Percentiles rank a stretch among this genome's conserved stretches.
Evolutionary conservation across 2,329 filamentous ascomycete genomes (phyloP).

Genomic region (Botryotinia convoluta): DNA sequence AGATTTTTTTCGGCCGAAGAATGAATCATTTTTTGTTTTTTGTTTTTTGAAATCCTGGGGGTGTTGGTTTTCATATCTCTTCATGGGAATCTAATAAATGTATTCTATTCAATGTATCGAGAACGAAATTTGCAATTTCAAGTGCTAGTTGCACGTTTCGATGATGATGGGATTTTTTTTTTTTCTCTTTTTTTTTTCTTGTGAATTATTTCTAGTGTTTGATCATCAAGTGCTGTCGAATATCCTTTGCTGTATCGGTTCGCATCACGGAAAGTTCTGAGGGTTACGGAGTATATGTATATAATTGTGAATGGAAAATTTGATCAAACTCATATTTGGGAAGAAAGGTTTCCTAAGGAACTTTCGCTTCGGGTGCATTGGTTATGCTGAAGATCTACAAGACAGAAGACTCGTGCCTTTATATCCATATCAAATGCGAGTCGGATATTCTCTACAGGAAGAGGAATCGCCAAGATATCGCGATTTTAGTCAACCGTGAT

Average conservation of each 20-base stretch:
- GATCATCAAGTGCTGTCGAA: neutral
- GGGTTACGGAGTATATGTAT: no score
- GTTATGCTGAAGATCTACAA: neutral
- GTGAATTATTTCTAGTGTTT: neutral
- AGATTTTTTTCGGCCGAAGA: neutral
- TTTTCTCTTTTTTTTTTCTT: neutral
- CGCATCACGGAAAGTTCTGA: neutral
- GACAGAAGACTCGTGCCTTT: neutral
- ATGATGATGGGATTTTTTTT: neutral
- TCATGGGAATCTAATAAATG: neutral
- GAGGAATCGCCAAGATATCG: neutral
- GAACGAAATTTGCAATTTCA: neutral
- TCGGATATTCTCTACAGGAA: no score
- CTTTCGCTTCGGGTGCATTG: no score
- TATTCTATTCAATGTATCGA: neutral
- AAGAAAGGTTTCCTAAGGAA: neutral
- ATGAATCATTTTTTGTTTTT: no score
- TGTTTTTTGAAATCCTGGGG: no score
- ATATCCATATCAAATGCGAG: neutral
- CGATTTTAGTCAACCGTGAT: neutral
- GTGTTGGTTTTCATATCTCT: neutral
- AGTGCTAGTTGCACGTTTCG: neutral
- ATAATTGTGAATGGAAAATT: rapidly evolving
- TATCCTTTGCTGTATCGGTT: neutral
- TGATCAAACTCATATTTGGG: neutral